These are phyloP conservation scores for Phytophthora sansomeana DNA, from an alignment of 352 stramenopile species.

Conservation along the genomic window DNA sequence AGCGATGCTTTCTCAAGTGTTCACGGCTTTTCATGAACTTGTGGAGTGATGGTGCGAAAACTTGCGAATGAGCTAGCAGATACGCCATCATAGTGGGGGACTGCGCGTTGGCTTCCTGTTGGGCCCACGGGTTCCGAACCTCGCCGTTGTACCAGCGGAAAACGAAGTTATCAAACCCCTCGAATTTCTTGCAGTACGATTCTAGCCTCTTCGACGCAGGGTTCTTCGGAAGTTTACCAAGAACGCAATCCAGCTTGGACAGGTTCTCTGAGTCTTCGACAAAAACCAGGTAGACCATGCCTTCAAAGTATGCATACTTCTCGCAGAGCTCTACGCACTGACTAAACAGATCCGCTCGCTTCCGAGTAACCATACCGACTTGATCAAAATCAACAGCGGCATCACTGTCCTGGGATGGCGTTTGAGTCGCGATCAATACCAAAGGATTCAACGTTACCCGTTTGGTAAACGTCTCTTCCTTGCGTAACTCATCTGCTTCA, in stretches of 20 bases:
- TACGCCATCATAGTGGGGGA: slow-evolving; percentile 61
- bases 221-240: slow-evolving; percentile 67
- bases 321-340: slow-evolving; percentile 70
- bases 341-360: slow-evolving; percentile 62
- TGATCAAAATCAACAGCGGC: slow-evolving; percentile 41
- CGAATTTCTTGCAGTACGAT: slow-evolving; percentile 63
- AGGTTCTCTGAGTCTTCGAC: slow-evolving; percentile 70
- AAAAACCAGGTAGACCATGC: slow-evolving; percentile 79
- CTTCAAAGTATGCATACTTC: slow-evolving; percentile 84
- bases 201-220: slow-evolving; percentile 66
- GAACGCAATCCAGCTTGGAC: slow-evolving; percentile 70
- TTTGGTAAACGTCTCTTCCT: slow-evolving; percentile 70
- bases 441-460: slow-evolving; percentile 71
- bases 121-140: slow-evolving; percentile 71
- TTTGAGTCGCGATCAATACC: slow-evolving; percentile 71
- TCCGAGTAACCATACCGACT: slow-evolving; percentile 39
- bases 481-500: slow-evolving; percentile 64
- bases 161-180: slow-evolving; percentile 71
- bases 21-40: slow-evolving; percentile 72
- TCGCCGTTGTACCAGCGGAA: slow-evolving; percentile 85
- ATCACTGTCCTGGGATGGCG: slow-evolving; percentile 27
- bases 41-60: slow-evolving; percentile 67
- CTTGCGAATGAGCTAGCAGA: slow-evolving; percentile 65
- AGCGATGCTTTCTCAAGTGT: slow-evolving; percentile 61
- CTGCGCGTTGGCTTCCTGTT: slow-evolving; percentile 20